These are phyloP conservation scores for Erodium texanum DNA, from an alignment of 441 rosid species.

Conservation along the genomic window DNA sequence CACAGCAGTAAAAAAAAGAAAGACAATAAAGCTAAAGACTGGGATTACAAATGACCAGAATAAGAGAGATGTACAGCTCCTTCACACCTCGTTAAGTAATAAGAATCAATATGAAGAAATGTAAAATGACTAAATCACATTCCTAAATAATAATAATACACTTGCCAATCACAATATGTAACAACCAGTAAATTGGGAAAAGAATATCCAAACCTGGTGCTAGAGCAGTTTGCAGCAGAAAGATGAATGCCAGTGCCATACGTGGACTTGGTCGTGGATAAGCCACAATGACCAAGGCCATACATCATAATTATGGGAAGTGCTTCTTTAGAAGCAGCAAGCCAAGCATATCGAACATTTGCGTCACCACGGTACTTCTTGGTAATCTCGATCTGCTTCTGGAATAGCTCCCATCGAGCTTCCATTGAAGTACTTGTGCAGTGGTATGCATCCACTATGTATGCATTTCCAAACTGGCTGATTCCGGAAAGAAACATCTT, in stretches of 20 bases:
- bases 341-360: conserved; percentile 82
- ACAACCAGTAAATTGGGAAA: conserved; percentile 1
- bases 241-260: conserved; percentile 82
- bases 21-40: background rate
- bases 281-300: conserved; percentile 67
- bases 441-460: conserved; percentile 33
- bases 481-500: conserved; percentile 50
- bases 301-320: conserved; percentile 33
- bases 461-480: conserved; percentile 32
- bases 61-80: background rate
- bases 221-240: conserved; percentile 44
- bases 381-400: conserved; percentile 66
- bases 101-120: background rate
- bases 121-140: background rate
- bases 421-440: conserved; percentile 39
- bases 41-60: conserved; percentile 4
- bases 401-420: conserved; percentile 60
- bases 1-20: conserved; percentile 4
- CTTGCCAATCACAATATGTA: conserved; percentile 2
- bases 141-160: background rate
- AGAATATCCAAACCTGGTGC: conserved; percentile 42
- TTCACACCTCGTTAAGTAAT: background rate
- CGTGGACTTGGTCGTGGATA: conserved; percentile 37
- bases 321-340: conserved; percentile 51
- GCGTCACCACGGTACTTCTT: conserved; percentile 64